Conservation (phyloP, 139 green algal genomes). For the Picochlorum sp. region DNA sequence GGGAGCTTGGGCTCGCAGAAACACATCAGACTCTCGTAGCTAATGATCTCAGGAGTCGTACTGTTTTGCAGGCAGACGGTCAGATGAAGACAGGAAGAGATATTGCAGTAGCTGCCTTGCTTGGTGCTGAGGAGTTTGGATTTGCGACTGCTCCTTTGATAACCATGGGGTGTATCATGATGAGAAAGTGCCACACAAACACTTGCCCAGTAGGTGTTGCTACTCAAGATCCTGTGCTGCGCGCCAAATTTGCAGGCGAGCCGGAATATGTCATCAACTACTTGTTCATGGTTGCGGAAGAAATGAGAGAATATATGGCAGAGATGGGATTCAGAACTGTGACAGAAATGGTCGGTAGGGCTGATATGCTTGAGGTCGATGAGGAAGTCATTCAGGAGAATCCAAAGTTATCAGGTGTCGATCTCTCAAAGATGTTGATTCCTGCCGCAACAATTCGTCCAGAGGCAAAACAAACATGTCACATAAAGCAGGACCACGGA, state of each 20-base stretch:
- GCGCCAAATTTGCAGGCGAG: slow-evolving; percentile 88
- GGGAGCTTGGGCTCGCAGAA: slow-evolving; percentile 92
- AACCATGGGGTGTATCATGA: slow-evolving; percentile 69
- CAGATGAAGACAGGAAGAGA: slow-evolving; percentile 92
- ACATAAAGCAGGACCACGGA: slow-evolving; percentile 71
- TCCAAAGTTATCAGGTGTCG: slow-evolving; percentile 66
- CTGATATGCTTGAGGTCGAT: slow-evolving; percentile 73
- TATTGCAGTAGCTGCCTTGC: slow-evolving; percentile 72
- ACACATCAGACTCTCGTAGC: slow-evolving; percentile 92
- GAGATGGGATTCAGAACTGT: slow-evolving; percentile 72
- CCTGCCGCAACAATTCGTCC: slow-evolving; percentile 74
- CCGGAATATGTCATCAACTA: slow-evolving; percentile 94
- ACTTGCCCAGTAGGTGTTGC: slow-evolving; percentile 92
- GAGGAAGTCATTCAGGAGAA: slow-evolving; percentile 46
- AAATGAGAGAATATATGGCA: slow-evolving; percentile 84
- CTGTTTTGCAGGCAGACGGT: slow-evolving; percentile 78
- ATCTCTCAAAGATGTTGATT: slow-evolving; percentile 73
- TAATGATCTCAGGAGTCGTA: slow-evolving; percentile 88
- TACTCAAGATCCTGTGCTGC: slow-evolving; percentile 88
- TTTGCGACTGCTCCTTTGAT: slow-evolving; percentile 95
- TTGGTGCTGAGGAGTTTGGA: slow-evolving; percentile 94
- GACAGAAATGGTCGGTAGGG: slow-evolving; percentile 84
- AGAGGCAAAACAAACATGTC: slow-evolving; percentile 62
- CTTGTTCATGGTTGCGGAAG: slow-evolving; percentile 93
- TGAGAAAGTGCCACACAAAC: slow-evolving; percentile 98